Base-by-base conservation (phyloP, 768 basidiomycete species). In the Boletus fagicola region DNA sequence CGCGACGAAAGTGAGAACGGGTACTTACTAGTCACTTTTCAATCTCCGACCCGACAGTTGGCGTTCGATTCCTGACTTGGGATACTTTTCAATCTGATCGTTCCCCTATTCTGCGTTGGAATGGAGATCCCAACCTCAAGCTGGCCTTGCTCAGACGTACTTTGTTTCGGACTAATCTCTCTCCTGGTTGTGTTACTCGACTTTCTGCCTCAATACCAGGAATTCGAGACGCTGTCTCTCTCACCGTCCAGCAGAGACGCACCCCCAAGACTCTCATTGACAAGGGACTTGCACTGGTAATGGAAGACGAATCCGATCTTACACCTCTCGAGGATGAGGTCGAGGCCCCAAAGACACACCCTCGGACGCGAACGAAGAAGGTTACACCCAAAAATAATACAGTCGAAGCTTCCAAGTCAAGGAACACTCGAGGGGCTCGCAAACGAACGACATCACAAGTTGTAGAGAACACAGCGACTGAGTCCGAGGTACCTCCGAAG, bases 31-130 rank as follows among this genome's bases (percentile, higher is more conserved):
- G 63, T 36, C 28, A 31, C 1, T 36, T 52, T 68, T 69, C 2
- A 65, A 56, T 49, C 60, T 65, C 67, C 67, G 66, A 69, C 43
- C 40, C 18, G 28, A 20, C 15, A 7, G 13, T 13, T 6, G 13
- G 46, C 11, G 48, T 60, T 61, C 58, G 52, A 59, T 59, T 36
- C 60, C 26, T 13, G 11, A 26, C 31, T 16, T 2, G 38, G 38
- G 28, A 31, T 33, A 43, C 39, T 31, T 51, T 51, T 51, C 45
- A 26, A 8, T 13, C 16, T 13, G 36, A 56, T 62, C 36, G 40
- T 36, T 36, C 58, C 54, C 63, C 62, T 61, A 63, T 63, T 40
- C 49, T 28, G 30, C 49, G 38, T 8, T 15, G 39, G 5, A n/a
- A 52, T 51, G 49, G 33, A 55, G 33, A 4, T 35, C 24, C 16